A percentile compares a stretch with the other conserved stretches of the same genome.
phyloP scores from a whole-genome alignment of 179 eudicot species.

The Beta lomatogona region DNA sequence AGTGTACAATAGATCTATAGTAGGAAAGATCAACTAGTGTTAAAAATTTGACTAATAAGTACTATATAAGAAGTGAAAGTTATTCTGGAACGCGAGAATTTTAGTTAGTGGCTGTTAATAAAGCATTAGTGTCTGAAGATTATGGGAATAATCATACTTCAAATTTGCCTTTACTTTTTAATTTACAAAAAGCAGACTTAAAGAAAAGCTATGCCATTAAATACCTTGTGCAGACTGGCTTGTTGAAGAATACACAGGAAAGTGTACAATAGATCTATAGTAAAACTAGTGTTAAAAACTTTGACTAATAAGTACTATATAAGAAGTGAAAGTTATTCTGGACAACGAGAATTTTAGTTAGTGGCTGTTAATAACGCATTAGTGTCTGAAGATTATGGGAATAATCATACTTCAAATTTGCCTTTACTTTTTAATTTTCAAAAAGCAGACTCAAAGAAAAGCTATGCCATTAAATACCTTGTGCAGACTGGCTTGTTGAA shows the following conservation, averaged over 20 bases:
- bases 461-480: background rate
- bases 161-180: background rate
- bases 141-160: background rate
- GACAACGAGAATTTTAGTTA: background rate
- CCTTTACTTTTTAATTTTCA: background rate
- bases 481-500: background rate
- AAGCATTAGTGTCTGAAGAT: background rate
- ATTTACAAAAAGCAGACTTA: background rate
- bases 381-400: background rate
- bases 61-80: background rate
- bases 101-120: constrained; percentile 8
- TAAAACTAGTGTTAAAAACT: background rate
- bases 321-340: background rate
- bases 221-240: background rate
- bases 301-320: background rate
- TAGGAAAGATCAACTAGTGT: background rate
- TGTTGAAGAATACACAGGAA: background rate
- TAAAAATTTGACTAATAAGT: background rate
- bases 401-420: background rate
- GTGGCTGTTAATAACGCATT: constrained; percentile 3
- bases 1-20: background rate
- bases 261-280: background rate
- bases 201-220: background rate
- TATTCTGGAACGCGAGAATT: background rate
- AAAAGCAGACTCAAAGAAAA: background rate